These are phyloP conservation scores for Selenicereus undatus DNA, from an alignment of 148 eudicot genomes.

Conservation along the genomic window DNA sequence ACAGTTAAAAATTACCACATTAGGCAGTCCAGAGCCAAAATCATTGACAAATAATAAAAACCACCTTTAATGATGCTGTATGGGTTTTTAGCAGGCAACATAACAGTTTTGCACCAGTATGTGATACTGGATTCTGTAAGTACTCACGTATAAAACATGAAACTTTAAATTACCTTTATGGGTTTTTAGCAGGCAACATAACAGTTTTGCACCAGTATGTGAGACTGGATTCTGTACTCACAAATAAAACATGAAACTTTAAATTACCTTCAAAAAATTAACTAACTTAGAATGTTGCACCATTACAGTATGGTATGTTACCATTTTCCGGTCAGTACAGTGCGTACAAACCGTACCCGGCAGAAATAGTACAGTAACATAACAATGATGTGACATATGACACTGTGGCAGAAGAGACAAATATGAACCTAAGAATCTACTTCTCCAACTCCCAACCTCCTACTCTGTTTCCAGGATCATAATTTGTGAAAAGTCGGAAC, in stretches of 20 bases:
- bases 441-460: constrained; percentile 62
- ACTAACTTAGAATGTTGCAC: background rate
- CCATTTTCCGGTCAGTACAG: background rate
- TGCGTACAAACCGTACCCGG: background rate
- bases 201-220: no score
- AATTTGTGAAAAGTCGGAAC: constrained; percentile 80
- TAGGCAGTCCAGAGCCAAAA: background rate
- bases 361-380: background rate
- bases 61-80: background rate
- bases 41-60: background rate
- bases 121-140: background rate
- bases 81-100: background rate
- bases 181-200: background rate
- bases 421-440: constrained; percentile 14
- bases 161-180: no score
- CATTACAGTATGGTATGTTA: background rate
- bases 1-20: background rate
- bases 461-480: constrained; percentile 77
- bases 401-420: background rate
- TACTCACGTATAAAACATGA: background rate
- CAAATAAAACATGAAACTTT: no score
- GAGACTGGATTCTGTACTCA: background rate
- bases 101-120: background rate
- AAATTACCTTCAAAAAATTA: no score
- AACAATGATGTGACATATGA: background rate